phyloP scores from a whole-genome alignment of 2,329 filamentous ascomycete species.

The Meredithiella fracta region DNA sequence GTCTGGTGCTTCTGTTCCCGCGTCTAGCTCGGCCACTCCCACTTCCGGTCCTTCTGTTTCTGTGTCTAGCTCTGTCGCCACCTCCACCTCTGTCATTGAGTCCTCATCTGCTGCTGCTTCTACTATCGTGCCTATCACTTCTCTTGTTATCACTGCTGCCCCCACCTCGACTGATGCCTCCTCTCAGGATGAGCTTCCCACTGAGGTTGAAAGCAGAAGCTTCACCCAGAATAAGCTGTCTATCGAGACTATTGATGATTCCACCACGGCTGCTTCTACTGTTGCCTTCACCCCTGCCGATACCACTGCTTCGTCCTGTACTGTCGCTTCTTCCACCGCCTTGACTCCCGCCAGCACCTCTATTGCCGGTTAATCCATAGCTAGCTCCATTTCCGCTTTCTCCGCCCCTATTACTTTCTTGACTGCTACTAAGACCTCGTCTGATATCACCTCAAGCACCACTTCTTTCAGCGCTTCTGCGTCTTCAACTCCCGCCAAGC shows the following conservation, averaged over 20 bases:
- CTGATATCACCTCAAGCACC: not conserved
- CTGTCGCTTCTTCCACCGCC: not conserved
- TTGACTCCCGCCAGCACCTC: not conserved
- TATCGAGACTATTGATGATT: not conserved
- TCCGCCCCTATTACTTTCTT: not conserved
- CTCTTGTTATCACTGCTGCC: no score
- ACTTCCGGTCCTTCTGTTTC: not conserved
- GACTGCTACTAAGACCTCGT: slow-evolving; percentile 1
- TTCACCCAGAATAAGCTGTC: not conserved
- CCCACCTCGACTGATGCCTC: not conserved
- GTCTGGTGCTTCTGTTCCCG: not conserved
- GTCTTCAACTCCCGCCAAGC: not conserved
- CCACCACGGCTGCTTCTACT: not conserved
- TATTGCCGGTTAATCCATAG: no score
- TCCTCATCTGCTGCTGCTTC: no score
- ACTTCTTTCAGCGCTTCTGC: not conserved
- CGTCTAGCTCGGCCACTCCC: not conserved
- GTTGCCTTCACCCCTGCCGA: not conserved
- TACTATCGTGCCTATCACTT: no score
- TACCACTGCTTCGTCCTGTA: not conserved
- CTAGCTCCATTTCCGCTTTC: no score
- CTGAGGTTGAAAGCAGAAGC: not conserved
- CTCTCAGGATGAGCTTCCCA: not conserved
- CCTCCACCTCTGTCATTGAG: no score
- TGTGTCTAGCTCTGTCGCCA: not conserved